Evolutionary conservation across 805 yeast species (phyloP).

Genomic region (Candida takata): DNA sequence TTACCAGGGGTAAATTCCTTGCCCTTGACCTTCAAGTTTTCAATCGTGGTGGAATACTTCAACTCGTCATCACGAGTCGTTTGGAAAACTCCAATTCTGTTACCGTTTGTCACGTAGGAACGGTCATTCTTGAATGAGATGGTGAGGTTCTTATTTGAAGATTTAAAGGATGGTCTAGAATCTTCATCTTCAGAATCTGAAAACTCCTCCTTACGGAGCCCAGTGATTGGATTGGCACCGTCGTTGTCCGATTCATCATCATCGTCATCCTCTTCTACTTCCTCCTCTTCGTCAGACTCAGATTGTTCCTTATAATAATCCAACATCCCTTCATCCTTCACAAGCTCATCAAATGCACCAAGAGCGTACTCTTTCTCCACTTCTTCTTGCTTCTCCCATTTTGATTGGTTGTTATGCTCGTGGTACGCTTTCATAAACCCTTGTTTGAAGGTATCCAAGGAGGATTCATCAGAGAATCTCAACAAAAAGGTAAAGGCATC

Average conservation of each 20-base stretch:
- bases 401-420: slow-evolving; percentile 47
- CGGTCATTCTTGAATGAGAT: slow-evolving; percentile 67
- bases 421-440: slow-evolving; percentile 47
- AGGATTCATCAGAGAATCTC: slow-evolving; percentile 38
- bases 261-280: slow-evolving; percentile 31
- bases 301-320: slow-evolving; percentile 20
- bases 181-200: slow-evolving; percentile 34
- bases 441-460: slow-evolving; percentile 45
- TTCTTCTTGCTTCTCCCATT: slow-evolving; percentile 38
- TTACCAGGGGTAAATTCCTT: slow-evolving; percentile 47
- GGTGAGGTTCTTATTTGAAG: slow-evolving; percentile 56
- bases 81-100: slow-evolving; percentile 74
- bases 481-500: slow-evolving; percentile 55
- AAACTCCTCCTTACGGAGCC: slow-evolving; percentile 15
- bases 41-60: slow-evolving; percentile 62
- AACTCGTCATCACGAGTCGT: slow-evolving; percentile 44
- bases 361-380: slow-evolving; percentile 49
- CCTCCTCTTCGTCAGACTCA: slow-evolving; percentile 27
- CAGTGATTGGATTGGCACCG: slow-evolving; percentile 17
- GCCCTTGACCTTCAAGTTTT: slow-evolving; percentile 47
- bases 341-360: slow-evolving; percentile 42
- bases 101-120: slow-evolving; percentile 73
- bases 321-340: slow-evolving; percentile 29
- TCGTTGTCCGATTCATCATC: slow-evolving; percentile 29
- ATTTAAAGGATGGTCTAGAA: slow-evolving; percentile 22